A percentile compares a stretch with the other conserved stretches of the same genome.
These are phyloP conservation scores for Coffea eugenioides DNA, from an alignment of 257 asterid genomes.

Conservation along the genomic window DNA sequence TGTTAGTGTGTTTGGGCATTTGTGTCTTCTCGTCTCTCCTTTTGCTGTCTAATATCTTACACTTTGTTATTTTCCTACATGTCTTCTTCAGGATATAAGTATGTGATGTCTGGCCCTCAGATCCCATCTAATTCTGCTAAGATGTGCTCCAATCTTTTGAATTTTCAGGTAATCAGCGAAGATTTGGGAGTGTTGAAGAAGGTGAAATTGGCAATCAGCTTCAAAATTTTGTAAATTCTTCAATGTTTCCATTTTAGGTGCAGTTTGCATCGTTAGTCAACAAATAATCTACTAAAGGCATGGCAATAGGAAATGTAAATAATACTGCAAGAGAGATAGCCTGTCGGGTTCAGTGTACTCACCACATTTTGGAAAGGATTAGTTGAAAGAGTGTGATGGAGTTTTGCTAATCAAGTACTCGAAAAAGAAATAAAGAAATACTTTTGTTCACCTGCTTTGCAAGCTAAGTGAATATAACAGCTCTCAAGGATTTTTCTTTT, in stretches of 20 bases:
- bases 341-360: background rate
- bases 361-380: background rate
- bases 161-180: slow-evolving; percentile 72
- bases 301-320: background rate
- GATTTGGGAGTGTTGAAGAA: slow-evolving; percentile 84
- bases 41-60: background rate
- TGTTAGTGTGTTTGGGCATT: background rate
- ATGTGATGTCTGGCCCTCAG: too few species aligned
- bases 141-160: slow-evolving; percentile 6
- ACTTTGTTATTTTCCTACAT: background rate
- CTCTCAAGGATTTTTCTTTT: background rate
- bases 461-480: background rate
- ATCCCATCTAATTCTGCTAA: background rate
- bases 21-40: background rate
- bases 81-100: background rate
- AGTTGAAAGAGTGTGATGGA: background rate
- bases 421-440: background rate
- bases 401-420: too few species aligned
- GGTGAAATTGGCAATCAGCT: slow-evolving; percentile 41
- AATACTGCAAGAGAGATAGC: background rate
- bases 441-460: background rate
- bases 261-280: background rate
- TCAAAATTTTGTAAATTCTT: slow-evolving; percentile 14
- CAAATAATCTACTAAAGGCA: background rate
- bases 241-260: background rate